Evolutionary conservation across 2,329 filamentous ascomycete species (phyloP), one percentile per base, ranked within the genome.

Genomic region (Aspergillus aculeatus): DNA sequence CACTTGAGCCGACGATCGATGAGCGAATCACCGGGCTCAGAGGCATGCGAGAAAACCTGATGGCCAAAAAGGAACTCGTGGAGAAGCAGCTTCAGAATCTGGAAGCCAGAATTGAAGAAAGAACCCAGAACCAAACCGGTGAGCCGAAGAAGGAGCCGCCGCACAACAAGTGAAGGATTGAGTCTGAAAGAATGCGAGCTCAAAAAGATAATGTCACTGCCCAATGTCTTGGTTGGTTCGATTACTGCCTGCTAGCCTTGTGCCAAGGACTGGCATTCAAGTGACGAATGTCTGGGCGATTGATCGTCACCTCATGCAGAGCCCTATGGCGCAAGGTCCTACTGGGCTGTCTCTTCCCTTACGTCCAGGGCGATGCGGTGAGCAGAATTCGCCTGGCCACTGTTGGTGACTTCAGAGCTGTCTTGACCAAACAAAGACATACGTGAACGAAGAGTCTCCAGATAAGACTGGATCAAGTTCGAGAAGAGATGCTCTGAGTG

Each of bases 1-100:
- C 78, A n/a, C 73, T 77, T 29, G 77, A 85, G 73, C 76, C 81
- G 5, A 79, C 81, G 0, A 76, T 82, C 0, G 79, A 82, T 48
- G 84, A 87, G 56, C 80, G 79, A 66, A 83, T 87, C 24, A 75
- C 78, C n/a, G 77, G 81, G 52, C 78, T 88, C 21, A 80, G 85
- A 64, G 69, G 72, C 50, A 77, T 78, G 55, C 80, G 82, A 49
- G 75, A 78, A n/a, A 78, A 79, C 35, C 71, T 88, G 14, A 69
- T 82, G 2, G 68, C 72, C 6, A 84, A 83, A 68, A 83, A 78
- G 69, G 75, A 76, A 6, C 81, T 81, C 52, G 68, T 88, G 54
- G 82, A 87, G 69, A 79, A 73, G 63, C 87, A 88, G 69, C 81
- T 88, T 56, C 75, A 73, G n/a, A 78, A 82, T 60, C 54, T 84